A percentile compares a stretch with the other conserved stretches of the same genome.
Conservation (phyloP, 257 asterid species). For the Nicotiana benthamiana region DNA sequence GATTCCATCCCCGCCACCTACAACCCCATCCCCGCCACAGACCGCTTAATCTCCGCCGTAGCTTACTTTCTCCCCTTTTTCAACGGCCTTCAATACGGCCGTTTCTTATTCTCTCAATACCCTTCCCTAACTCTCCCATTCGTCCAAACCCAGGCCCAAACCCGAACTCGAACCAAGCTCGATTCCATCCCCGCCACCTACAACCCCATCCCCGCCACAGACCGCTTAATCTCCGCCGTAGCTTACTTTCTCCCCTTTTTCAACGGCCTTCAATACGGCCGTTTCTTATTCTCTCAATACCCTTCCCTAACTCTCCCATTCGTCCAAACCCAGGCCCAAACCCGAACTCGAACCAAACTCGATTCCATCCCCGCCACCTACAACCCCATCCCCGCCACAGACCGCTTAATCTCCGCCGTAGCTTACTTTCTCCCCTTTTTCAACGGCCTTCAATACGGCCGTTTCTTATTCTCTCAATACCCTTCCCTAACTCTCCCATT, state of each 20-base stretch:
- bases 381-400: constrained; percentile 66
- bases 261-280: constrained; percentile 88
- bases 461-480: constrained; percentile 68
- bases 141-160: not conserved
- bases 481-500: constrained; percentile 62
- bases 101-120: constrained; percentile 68
- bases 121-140: constrained; percentile 62
- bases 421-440: constrained; percentile 88
- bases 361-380: constrained; percentile 22
- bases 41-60: constrained; percentile 81
- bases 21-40: constrained; percentile 66
- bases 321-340: not conserved
- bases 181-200: constrained; percentile 21
- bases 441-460: constrained; percentile 88
- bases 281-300: constrained; percentile 68
- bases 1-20: constrained; percentile 21
- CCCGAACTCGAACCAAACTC: constrained; percentile 7
- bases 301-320: constrained; percentile 62
- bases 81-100: constrained; percentile 88
- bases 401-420: constrained; percentile 82
- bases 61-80: constrained; percentile 88
- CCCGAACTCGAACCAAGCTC: constrained; percentile 7
- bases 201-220: constrained; percentile 66
- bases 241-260: constrained; percentile 88
- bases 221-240: constrained; percentile 81